Conservation (phyloP, 1,139 yeast species). For the Kluyveromyces marxianus region DNA sequence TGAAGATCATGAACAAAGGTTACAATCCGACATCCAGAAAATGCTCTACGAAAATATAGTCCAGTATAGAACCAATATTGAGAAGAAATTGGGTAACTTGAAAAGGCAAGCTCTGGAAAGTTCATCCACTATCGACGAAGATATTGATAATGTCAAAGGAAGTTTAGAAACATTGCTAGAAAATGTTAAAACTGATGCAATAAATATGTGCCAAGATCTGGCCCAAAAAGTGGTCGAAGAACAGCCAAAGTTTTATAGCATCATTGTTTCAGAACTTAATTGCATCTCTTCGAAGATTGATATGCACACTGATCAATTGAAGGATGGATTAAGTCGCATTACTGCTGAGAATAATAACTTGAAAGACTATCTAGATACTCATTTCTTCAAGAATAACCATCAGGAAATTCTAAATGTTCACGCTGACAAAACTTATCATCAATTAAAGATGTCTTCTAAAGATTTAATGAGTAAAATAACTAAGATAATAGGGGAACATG, state of each 20-base stretch:
- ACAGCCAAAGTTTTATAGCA: slow-evolving; percentile 20
- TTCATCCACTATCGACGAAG: slow-evolving; percentile 12
- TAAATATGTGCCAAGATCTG: slow-evolving; percentile 20
- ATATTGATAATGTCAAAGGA: slow-evolving; percentile 16
- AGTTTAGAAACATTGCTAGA: slow-evolving; percentile 18
- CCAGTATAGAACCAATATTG: slow-evolving; percentile 16
- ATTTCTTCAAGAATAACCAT: slow-evolving; percentile 31
- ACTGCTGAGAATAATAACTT: slow-evolving; percentile 32
- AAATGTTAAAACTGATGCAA: slow-evolving; percentile 15
- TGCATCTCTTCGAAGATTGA: slow-evolving; percentile 4
- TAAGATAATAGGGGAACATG: slow-evolving; percentile 25
- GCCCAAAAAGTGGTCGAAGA: slow-evolving; percentile 19
- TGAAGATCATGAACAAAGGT: slow-evolving; percentile 26
- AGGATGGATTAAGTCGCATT: slow-evolving; percentile 24
- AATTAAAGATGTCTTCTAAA: slow-evolving; percentile 28
- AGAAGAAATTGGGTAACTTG: slow-evolving; percentile 17
- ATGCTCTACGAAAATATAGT: slow-evolving; percentile 23
- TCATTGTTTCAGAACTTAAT: slow-evolving; percentile 11
- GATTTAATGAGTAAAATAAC: slow-evolving; percentile 21
- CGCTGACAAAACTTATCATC: slow-evolving; percentile 23
- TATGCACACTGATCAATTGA: slow-evolving; percentile 17
- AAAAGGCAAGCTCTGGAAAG: slow-evolving; percentile 11
- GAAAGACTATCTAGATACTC: slow-evolving; percentile 28
- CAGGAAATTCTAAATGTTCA: slow-evolving; percentile 25
- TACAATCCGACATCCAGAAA: slow-evolving; percentile 23